Evolutionary conservation across 257 asterid genomes (phyloP).

Genomic region (Leptodermis oblonga): DNA sequence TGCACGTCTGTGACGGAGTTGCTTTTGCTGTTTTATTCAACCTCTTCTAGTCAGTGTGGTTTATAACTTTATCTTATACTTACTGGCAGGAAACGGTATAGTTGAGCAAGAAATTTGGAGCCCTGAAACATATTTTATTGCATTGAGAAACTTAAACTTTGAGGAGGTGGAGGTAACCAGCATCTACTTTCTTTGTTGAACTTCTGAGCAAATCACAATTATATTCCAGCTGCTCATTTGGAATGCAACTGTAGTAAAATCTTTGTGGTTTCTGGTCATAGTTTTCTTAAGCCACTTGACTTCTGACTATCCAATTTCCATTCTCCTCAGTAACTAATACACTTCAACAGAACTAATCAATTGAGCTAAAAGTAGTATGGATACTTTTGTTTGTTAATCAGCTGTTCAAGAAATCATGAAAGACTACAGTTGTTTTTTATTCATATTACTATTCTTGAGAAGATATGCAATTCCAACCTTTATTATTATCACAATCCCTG

Average conservation of each 20-base stretch:
- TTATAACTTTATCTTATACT: not conserved
- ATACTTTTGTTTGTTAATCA: not conserved
- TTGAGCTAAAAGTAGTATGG: not conserved
- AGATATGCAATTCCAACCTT: not conserved
- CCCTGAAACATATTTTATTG: slow-evolving; percentile 16
- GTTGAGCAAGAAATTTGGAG: slow-evolving; percentile 21
- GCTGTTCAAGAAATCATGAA: not conserved
- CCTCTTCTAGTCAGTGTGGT: not conserved
- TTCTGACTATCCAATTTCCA: not conserved
- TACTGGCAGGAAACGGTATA: slow-evolving; percentile 19
- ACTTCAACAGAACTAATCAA: not conserved
- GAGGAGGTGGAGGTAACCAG: slow-evolving; percentile 21
- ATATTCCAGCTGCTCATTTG: not conserved
- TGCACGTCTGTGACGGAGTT: not conserved
- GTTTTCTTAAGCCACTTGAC: not conserved
- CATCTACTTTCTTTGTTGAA: not conserved
- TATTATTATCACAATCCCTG: not conserved
- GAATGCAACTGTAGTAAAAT: not conserved
- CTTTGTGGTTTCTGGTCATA: not conserved
- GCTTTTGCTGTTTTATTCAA: slow-evolving; percentile 3
- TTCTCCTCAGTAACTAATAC: not conserved
- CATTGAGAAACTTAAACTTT: slow-evolving; percentile 17
- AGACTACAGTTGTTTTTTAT: not conserved
- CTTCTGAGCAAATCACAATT: not conserved
- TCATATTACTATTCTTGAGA: not conserved